phyloP scores from a whole-genome alignment of 164 flowering plant genomes.

The Chimonanthus salicifolius region DNA sequence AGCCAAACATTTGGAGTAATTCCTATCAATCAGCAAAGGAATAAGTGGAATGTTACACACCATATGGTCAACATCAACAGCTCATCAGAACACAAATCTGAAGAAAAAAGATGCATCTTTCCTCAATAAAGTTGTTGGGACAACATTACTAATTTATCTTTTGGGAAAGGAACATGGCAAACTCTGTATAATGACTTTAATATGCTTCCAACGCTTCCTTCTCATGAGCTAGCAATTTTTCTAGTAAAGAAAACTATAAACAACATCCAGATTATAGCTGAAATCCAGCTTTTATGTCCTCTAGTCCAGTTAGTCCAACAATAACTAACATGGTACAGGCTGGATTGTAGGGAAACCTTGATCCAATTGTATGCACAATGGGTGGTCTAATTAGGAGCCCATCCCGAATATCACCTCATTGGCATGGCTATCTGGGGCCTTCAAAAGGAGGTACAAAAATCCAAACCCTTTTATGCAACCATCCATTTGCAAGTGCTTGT shows the following conservation, averaged over 20 bases:
- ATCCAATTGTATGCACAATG: background rate
- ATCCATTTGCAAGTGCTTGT: too few relatives aligned
- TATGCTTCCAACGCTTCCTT: background rate
- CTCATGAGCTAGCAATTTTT: background rate
- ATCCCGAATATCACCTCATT: background rate
- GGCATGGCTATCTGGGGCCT: too few relatives aligned
- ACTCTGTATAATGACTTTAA: background rate
- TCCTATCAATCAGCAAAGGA: conserved; percentile 39
- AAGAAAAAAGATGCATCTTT: too few relatives aligned
- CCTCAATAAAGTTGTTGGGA: too few relatives aligned
- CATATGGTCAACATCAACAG: background rate
- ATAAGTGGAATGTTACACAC: background rate
- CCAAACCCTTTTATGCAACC: too few relatives aligned
- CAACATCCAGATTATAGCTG: background rate
- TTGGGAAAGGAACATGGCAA: background rate
- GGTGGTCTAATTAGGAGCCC: background rate
- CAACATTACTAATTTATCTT: background rate
- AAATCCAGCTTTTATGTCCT: background rate
- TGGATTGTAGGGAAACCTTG: background rate
- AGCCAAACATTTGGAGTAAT: conserved; percentile 92
- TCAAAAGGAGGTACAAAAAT: too few relatives aligned
- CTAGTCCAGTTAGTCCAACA: background rate
- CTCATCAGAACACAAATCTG: too few relatives aligned
- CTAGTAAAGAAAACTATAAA: background rate
- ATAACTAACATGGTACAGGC: background rate